Percentiles rank a stretch among this genome's conserved stretches.
Conservation (phyloP, 1,284 basidiomycete species). For the Mrakiaceae sp. region DNA sequence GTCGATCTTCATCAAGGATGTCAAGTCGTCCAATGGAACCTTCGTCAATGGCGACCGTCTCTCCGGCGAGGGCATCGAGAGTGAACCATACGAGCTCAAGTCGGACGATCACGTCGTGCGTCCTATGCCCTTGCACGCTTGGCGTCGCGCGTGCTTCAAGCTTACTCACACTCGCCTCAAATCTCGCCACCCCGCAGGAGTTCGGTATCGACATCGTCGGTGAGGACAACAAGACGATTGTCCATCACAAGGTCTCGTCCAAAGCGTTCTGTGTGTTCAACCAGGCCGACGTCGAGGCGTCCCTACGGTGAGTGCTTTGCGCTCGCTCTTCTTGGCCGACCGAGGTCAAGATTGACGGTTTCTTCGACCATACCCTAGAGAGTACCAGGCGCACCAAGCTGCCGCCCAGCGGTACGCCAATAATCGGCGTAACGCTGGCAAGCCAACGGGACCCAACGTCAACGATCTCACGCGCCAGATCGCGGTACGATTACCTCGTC, state of each 20-base stretch:
- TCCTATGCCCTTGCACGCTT: conserved; percentile 17
- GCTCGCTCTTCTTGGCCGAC: not conserved
- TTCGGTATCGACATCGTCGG: conserved; percentile 98
- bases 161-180: not conserved
- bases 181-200: conserved; percentile 46
- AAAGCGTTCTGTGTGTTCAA: conserved; percentile 80
- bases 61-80: conserved; percentile 80
- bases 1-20: conserved; percentile 81
- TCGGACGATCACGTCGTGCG: conserved; percentile 79
- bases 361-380: conserved; percentile 21
- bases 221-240: conserved; percentile 95
- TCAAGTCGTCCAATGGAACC: conserved; percentile 95
- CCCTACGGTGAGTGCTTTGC: conserved; percentile 28
- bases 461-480: conserved; percentile 40
- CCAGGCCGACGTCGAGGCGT: conserved; percentile 58
- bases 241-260: conserved; percentile 96
- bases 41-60: conserved; percentile 95
- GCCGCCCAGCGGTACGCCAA: conserved; percentile 22
- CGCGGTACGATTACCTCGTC: conserved; percentile 28
- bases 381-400: conserved; percentile 29
- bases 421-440: conserved; percentile 1
- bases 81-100: conserved; percentile 87
- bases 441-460: conserved; percentile 34
- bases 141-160: not conserved
- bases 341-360: not conserved